Percentiles rank a stretch among this genome's conserved stretches.
Conservation (phyloP, 2,329 filamentous ascomycete species). For the Curvularia sp. region DNA sequence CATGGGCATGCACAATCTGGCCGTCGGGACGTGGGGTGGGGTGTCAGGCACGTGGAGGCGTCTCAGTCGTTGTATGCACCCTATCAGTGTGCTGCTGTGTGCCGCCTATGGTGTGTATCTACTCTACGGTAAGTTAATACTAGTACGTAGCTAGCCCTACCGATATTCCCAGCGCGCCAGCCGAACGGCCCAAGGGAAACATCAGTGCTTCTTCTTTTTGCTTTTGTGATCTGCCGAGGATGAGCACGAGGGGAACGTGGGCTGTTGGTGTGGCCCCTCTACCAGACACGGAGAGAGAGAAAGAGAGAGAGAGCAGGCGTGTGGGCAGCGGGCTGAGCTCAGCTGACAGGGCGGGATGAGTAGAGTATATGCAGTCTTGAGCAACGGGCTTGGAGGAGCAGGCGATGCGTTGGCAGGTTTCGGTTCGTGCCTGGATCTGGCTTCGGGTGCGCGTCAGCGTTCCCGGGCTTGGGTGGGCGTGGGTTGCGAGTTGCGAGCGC, state of each 20-base stretch:
- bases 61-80: slow-evolving; percentile 7
- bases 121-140: too few species aligned
- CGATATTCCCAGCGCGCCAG: neutral
- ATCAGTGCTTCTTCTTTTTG: neutral
- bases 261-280: neutral
- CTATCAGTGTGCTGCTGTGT: neutral
- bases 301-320: too few species aligned
- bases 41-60: slow-evolving; percentile 6
- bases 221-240: neutral
- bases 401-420: slow-evolving; percentile 31
- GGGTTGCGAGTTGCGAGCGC: too few species aligned
- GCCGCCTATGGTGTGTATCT: neutral
- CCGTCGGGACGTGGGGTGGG: neutral
- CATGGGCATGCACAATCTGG: neutral
- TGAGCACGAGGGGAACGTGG: slow-evolving; percentile 1
- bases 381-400: slow-evolving; percentile 5
- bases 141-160: neutral
- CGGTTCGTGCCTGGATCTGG: slow-evolving; percentile 26
- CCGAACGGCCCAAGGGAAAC: neutral
- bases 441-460: slow-evolving; percentile 17
- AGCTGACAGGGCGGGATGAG: slow-evolving; percentile 9
- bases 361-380: neutral
- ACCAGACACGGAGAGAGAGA: neutral
- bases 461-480: too few species aligned
- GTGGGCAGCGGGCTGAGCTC: neutral